A percentile compares a stretch with the other conserved stretches of the same genome.
These are phyloP conservation scores for Datura wrightii DNA, from an alignment of 257 asterid genomes.

Conservation along the genomic window DNA sequence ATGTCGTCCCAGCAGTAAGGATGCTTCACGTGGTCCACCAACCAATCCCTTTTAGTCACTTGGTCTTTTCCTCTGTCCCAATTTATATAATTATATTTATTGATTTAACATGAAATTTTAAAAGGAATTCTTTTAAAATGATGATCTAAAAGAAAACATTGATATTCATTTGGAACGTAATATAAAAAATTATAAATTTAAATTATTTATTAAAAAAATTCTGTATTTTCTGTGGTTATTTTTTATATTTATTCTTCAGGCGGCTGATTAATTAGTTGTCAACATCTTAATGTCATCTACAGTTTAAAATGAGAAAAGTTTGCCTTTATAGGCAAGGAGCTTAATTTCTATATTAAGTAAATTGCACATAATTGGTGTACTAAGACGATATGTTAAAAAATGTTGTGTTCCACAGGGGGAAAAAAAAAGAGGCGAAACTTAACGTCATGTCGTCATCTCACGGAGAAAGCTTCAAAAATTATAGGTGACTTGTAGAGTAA, in stretches of 20 bases:
- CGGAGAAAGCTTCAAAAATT: not conserved
- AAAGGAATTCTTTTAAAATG: too few species aligned
- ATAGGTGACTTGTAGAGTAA: slow-evolving; percentile 12
- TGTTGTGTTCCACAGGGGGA: not conserved
- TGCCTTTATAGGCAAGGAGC: not conserved
- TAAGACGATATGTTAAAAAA: not conserved
- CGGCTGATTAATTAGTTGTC: not conserved
- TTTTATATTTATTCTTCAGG: not conserved
- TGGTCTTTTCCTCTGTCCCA: not conserved
- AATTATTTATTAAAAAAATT: too few species aligned
- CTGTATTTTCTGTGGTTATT: not conserved
- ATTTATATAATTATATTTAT: too few species aligned
- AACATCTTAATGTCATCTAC: not conserved
- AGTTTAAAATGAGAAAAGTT: not conserved
- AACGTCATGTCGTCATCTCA: not conserved
- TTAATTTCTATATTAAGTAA: not conserved
- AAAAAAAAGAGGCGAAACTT: not conserved
- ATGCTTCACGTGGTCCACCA: not conserved
- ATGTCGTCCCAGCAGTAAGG: not conserved
- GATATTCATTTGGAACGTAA: too few species aligned
- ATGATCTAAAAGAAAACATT: too few species aligned
- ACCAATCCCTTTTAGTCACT: too few species aligned
- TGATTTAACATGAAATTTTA: too few species aligned
- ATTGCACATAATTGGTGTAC: not conserved
- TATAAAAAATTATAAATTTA: too few species aligned